Evolutionary conservation across 1,284 basidiomycete genomes (phyloP).

Genomic region (Butyriboletus appendiculatus): DNA sequence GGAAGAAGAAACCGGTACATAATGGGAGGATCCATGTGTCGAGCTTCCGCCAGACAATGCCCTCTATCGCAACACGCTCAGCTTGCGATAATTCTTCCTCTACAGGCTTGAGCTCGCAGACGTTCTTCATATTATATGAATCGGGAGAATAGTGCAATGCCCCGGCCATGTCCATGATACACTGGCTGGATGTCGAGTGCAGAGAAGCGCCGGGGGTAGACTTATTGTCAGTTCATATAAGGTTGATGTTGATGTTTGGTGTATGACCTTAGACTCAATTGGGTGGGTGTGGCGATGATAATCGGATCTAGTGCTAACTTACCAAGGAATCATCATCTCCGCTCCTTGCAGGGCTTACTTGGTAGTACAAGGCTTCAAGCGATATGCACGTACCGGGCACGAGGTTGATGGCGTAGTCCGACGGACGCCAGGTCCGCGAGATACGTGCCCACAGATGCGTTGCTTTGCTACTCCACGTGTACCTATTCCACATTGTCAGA

Average conservation of each 20-base stretch:
- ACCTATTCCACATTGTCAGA: background rate
- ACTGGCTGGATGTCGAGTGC: background rate
- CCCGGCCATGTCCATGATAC: background rate
- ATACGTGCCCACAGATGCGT: background rate
- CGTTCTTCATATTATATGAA: background rate
- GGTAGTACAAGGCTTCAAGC: background rate
- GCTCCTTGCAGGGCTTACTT: background rate
- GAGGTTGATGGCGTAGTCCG: background rate
- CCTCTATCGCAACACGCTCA: slow-evolving; percentile 28
- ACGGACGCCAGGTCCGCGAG: background rate
- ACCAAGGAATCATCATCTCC: background rate
- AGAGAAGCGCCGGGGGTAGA: background rate
- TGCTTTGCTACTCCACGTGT: background rate
- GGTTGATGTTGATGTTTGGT: background rate
- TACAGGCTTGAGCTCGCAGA: background rate
- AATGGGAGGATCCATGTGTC: slow-evolving; percentile 51
- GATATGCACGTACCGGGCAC: background rate
- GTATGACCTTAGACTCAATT: background rate
- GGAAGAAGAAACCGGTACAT: slow-evolving; percentile 48
- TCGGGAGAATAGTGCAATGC: background rate
- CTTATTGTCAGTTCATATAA: background rate
- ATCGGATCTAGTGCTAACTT: background rate
- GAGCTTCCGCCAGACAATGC: slow-evolving; percentile 47
- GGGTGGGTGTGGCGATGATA: background rate
- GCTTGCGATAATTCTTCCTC: slow-evolving; percentile 5